These are phyloP conservation scores for Rhododendron vialii DNA, from an alignment of 148 eudicot genomes.

Conservation along the genomic window DNA sequence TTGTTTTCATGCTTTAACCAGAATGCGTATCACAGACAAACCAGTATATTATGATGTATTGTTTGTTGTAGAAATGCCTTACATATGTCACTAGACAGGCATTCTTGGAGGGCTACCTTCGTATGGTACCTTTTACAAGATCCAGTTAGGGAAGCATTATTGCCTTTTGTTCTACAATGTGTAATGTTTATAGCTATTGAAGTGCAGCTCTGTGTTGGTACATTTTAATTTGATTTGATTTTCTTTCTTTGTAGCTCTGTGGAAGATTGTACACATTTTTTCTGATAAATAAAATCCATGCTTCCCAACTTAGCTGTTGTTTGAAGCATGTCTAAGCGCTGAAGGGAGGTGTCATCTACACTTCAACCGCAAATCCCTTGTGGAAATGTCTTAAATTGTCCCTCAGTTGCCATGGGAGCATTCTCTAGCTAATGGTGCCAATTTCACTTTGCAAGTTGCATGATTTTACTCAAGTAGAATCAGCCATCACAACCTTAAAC, in stretches of 20 bases:
- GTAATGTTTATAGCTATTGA: background rate
- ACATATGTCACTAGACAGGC: background rate
- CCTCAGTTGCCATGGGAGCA: background rate
- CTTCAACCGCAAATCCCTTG: background rate
- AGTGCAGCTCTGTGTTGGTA: background rate
- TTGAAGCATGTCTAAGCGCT: background rate
- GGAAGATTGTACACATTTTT: background rate
- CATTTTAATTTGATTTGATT: background rate
- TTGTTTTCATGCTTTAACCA: background rate
- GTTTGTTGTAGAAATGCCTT: background rate
- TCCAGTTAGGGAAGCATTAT: background rate
- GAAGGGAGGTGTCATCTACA: background rate
- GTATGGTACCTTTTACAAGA: background rate
- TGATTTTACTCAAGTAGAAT: background rate
- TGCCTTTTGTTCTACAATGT: background rate
- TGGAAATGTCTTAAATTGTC: background rate
- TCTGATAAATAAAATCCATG: background rate
- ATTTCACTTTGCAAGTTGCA: background rate
- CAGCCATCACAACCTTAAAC: background rate
- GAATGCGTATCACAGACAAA: background rate
- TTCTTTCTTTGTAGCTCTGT: slow-evolving; percentile 9
- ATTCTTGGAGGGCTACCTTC: background rate
- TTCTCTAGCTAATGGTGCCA: background rate
- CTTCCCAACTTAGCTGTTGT: background rate
- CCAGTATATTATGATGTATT: background rate